Conservation (phyloP, 1,284 basidiomycete genomes). For the Heterobasidion annosum region DNA sequence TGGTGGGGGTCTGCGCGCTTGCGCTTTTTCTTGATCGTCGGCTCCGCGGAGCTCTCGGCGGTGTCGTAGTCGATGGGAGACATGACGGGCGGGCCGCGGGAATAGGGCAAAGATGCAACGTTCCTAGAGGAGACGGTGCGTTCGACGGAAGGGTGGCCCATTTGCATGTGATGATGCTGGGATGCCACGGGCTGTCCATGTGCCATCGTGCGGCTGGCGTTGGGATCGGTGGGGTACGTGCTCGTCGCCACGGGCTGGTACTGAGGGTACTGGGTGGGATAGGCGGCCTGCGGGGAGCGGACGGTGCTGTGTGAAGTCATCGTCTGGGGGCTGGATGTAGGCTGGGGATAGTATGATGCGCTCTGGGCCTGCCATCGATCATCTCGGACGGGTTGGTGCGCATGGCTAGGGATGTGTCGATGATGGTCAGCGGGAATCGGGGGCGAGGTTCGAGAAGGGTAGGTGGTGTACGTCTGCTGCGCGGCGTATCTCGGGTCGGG, state of each 20-base stretch:
- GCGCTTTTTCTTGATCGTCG: constrained; percentile 75
- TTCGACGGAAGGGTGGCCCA: constrained; percentile 19
- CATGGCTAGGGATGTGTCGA: constrained; percentile 35
- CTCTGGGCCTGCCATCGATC: constrained; percentile 35
- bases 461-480: constrained; percentile 37
- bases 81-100: constrained; percentile 24
- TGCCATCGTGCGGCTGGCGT: constrained; percentile 1
- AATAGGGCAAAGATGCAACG: constrained; percentile 22
- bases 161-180: constrained; percentile 20
- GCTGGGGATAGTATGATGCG: constrained; percentile 26
- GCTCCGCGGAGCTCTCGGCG: constrained; percentile 36
- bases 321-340: constrained; percentile 7
- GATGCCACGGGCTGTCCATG: constrained; percentile 28
- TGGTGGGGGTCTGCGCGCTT: constrained; percentile 75
- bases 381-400: constrained; percentile 18
- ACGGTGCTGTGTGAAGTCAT: constrained; percentile 20
- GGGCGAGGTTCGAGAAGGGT: constrained; percentile 37
- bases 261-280: constrained; percentile 19
- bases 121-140: constrained; percentile 16
- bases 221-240: constrained; percentile 1
- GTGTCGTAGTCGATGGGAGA: constrained; percentile 30
- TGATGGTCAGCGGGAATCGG: constrained; percentile 32
- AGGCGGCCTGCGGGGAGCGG: constrained; percentile 48
- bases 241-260: constrained; percentile 1
- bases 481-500: constrained; percentile 45